Evolutionary conservation across 2,329 filamentous ascomycete species (phyloP), one percentile per base, ranked within the genome.

Genomic region (Cryphonectria radicalis): DNA sequence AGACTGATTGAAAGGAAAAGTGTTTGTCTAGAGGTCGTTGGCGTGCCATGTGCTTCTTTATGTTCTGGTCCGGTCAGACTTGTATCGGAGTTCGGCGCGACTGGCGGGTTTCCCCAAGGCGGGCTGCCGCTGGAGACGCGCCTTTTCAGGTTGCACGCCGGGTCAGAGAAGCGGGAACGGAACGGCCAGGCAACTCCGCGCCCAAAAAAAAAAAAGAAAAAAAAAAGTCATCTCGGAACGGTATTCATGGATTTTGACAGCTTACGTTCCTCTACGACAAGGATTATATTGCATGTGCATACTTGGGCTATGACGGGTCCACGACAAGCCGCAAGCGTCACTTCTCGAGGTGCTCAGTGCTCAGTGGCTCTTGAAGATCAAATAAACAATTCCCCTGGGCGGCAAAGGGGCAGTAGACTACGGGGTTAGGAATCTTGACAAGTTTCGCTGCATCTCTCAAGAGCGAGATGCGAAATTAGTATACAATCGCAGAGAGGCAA

Each of bases 181-280:
- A 28, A 32, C 13, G 5, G 13, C 25, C 17, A 59, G 55, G 5
- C 25, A 17, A 32, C 6, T 35, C 55, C 28, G 55, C 25, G 14
- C 14, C 28, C 4, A 13, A 8, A 32, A 8, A 17, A 50, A 50
- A 14, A 13, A 8, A 32, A 8, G 7, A 50, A 50, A 14, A 13
- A 8, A 32, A 8, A 17, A 50, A 50, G 19, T 17, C 14, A 32
- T 59, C 25, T 35, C 32, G 6, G 25, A 19, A 32, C 2, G 6
- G 8, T 13, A 8, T 32, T 8, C 0, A 6, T 17, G 7, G 2
- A 2, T 17, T 14, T 19, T 1, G 13, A 2, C 25, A 17, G n/a
- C 25, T 14, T 17, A 57, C 37, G 6, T 6, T 32, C 28, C 5
- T 57, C 53, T 40, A 32, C 13, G 11, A n/a, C 25, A 32, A 28